Conservation (phyloP, 1,284 basidiomycete genomes). For the Ustilago shanxiensis region DNA sequence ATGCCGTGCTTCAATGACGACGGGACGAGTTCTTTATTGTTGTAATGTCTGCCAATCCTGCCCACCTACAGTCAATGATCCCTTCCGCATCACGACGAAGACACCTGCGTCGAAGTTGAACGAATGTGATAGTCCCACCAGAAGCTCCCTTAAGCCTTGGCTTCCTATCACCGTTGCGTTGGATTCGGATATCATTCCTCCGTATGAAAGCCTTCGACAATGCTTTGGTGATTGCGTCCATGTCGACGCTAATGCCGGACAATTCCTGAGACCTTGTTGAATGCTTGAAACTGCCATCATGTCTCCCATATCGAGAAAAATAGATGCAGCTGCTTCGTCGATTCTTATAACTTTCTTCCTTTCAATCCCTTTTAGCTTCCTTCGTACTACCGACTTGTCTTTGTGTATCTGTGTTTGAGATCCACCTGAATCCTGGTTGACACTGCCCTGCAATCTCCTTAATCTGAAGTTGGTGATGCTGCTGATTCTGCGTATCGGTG, state of each 20-base stretch:
- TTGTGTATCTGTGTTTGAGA: not conserved
- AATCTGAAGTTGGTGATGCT: not conserved
- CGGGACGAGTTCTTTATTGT: no score
- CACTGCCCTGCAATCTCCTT: not conserved
- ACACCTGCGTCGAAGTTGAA: no score
- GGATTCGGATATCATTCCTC: not conserved
- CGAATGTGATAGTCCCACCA: no score
- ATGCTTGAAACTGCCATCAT: not conserved
- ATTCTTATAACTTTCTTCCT: not conserved
- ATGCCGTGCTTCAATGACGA: no score
- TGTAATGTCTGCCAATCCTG: no score
- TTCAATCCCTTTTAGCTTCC: not conserved
- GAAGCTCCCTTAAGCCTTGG: no score
- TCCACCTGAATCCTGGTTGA: not conserved
- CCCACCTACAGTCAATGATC: no score
- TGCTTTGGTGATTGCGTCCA: not conserved
- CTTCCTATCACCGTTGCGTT: no score
- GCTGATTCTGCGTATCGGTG: conserved; percentile 8
- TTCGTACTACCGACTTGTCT: not conserved
- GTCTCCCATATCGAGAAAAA: not conserved
- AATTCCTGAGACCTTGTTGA: not conserved
- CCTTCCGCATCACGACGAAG: no score
- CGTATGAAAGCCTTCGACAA: not conserved
- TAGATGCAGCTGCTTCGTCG: no score
- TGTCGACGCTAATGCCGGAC: not conserved